A percentile compares a stretch with the other conserved stretches of the same genome.
Evolutionary conservation across 495 filamentous ascomycete genomes (phyloP).

Genomic region (Cercophora newfieldiana): DNA sequence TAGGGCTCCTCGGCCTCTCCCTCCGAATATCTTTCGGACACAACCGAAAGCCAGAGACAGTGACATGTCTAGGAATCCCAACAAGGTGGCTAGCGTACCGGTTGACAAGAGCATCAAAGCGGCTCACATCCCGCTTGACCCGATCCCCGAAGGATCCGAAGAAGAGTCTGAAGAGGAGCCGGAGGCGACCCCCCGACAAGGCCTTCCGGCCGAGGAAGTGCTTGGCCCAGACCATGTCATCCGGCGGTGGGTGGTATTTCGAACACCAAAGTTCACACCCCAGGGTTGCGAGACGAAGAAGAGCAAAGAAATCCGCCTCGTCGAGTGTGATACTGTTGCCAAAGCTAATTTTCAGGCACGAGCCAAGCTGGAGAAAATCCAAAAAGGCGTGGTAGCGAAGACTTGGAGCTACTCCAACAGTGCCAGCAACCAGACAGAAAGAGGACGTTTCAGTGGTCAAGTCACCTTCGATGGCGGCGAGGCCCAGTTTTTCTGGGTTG

Average conservation of each 20-base stretch:
- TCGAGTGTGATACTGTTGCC: background rate
- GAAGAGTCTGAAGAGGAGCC: background rate
- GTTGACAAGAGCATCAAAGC: no score
- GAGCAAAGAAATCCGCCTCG: background rate
- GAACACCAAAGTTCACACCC: background rate
- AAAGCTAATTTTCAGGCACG: background rate
- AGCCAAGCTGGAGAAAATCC: background rate
- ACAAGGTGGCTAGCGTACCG: no score
- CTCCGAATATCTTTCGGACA: no score
- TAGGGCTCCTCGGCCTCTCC: no score
- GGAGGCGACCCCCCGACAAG: background rate
- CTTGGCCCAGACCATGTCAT: background rate
- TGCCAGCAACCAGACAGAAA: background rate
- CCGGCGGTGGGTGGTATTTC: background rate
- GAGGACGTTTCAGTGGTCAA: background rate
- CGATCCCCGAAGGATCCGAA: background rate
- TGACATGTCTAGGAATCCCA: no score
- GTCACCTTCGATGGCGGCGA: background rate
- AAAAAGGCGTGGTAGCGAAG: background rate
- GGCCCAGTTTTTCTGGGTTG: slow-evolving; percentile 11
- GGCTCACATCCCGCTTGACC: no score
- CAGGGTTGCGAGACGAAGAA: background rate
- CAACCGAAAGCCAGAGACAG: no score
- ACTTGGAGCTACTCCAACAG: background rate
- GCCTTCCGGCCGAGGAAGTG: background rate